A percentile compares a stretch with the other conserved stretches of the same genome.
These are phyloP conservation scores for Yarrowia keelungensis DNA, from an alignment of 805 yeast species.

Conservation along the genomic window DNA sequence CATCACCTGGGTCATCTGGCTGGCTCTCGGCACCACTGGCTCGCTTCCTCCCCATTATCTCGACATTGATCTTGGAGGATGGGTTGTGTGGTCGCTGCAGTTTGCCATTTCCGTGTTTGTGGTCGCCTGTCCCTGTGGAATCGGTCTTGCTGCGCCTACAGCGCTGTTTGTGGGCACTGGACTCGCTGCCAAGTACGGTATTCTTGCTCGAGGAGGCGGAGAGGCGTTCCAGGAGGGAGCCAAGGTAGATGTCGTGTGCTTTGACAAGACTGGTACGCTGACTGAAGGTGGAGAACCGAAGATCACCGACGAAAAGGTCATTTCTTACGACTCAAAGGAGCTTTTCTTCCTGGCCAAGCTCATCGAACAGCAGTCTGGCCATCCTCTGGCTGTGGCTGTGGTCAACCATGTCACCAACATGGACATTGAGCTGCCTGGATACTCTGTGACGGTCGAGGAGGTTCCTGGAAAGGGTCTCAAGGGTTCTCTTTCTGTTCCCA, in stretches of 20 bases:
- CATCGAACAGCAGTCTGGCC: slow-evolving; percentile 68
- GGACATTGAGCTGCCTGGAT: slow-evolving; percentile 22
- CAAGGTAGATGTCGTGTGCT: slow-evolving; percentile 66
- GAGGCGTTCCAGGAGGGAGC: slow-evolving; percentile 82
- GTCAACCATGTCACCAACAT: slow-evolving; percentile 50
- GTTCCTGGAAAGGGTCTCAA: slow-evolving; percentile 66
- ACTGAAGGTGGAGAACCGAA: slow-evolving; percentile 67
- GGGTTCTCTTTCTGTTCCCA: slow-evolving; percentile 49
- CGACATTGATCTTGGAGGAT: slow-evolving; percentile 72
- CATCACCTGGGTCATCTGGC: slow-evolving; percentile 73
- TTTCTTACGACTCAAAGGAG: slow-evolving; percentile 1
- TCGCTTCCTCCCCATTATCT: slow-evolving; percentile 61
- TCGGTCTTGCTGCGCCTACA: slow-evolving; percentile 85
- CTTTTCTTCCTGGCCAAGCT: slow-evolving; percentile 55
- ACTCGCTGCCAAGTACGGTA: slow-evolving; percentile 76
- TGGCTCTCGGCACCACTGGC: slow-evolving; percentile 62
- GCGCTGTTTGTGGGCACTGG: slow-evolving; percentile 83
- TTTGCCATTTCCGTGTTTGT: slow-evolving; percentile 82
- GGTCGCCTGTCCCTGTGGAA: slow-evolving; percentile 86
- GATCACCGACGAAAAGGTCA: slow-evolving; percentile 55
- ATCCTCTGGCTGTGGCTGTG: slow-evolving; percentile 71
- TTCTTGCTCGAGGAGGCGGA: slow-evolving; percentile 81
- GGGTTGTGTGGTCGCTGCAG: slow-evolving; percentile 79
- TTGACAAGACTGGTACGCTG: slow-evolving; percentile 81
- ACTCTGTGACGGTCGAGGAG: slow-evolving; percentile 54